Base-by-base conservation (phyloP, 176 grass and related monocot species). In the Stipa capillata region DNA sequence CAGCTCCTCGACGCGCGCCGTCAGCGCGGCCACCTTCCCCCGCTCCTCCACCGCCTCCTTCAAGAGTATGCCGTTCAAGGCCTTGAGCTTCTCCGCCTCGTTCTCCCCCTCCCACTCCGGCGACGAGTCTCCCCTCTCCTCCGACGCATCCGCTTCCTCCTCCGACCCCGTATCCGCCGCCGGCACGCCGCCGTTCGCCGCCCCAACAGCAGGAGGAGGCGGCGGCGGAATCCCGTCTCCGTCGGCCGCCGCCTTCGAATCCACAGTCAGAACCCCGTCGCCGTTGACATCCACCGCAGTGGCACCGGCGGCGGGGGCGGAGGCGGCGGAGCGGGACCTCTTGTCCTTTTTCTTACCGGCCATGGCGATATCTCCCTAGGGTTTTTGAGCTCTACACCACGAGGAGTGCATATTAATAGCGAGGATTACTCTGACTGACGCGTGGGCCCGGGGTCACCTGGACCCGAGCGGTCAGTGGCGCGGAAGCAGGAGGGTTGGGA, bases 31-130 rank as follows among this genome's bases (percentile, higher is more conserved):
- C 23, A 72, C 64, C 7, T 60, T 27, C 23, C 24, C 44, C 75
- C 71, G 65, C 24, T 68, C 52, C 74, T 49, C 74, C 12, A 24
- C 2, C 4, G 79, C 13, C 53, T 82, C 66, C 79, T 47, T 72
- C 27, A 72, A 0, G 18, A 82, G 53, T 27, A 24, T 4, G 8
- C 4, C 10, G n/a, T 82, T 82, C 8, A 24, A 14, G 17, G 15
- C 53, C 66, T 72, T 48, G 11, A 82, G 29, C 15, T 36, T 34
- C 31, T 34, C 28, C 8, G 3, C 79, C 66, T 33, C n/a, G n/a
- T n/a, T n/a, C n/a, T n/a, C 66, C 13, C 28, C 29, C n/a, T 50
- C 58, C 20, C 0, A 4, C 66, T 47, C 52, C 8, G 53, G 7
- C 40, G 79, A 71, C 12, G 40, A 6, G 11, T 69, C 64, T 18